Evolutionary conservation across 2,329 filamentous ascomycete genomes (phyloP), one percentile per base, ranked within the genome.

Genomic region (Xenoacremonium recifei): DNA sequence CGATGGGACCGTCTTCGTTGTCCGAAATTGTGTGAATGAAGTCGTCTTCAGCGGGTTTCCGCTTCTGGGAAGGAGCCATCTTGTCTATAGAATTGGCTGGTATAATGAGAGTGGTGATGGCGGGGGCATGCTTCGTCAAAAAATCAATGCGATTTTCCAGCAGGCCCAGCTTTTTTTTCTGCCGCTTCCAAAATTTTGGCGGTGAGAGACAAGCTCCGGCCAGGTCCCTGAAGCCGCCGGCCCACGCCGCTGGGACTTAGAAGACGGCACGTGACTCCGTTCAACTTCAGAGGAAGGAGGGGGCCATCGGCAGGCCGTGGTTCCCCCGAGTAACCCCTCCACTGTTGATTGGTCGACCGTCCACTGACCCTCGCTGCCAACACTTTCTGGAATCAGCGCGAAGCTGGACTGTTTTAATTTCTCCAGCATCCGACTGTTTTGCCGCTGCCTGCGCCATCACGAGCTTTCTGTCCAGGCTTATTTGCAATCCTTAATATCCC

Each of bases 21-120:
- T 82, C 79, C 38, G 77, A 79, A 40, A 82, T 71, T 12, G 79
- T 82, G 49, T 73, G 72, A 47, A 82, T 69, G 45, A 82, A 82
- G 43, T 82, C 78, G 54, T 81, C 77, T 42, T 73, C 69, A 35
- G 66, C 60, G 11, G 68, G 62, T 51, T 76, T 76, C 50, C 75
- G 69, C 49, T 78, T 78, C 18, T 69, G 64, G 32, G 65, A 63
- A 42, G 71, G 70, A 34, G 72, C 68, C 73, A 77, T 76, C 34
- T 53, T 66, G 49, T 33, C 16, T 32, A 18, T 32, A 19, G 39
- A 43, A 38, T 21, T 21, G 25, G 38, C 37, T 32, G 40, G 38
- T 19, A 35, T 34, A 40, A n/a, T 15, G n/a, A 31, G 29, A 7
- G 13, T 27, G 23, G 29, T 9, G 29, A 15, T 31, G 29, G 29